These are phyloP conservation scores for Boletus rubroflammeus DNA, from an alignment of 768 basidiomycete species.

Conservation along the genomic window DNA sequence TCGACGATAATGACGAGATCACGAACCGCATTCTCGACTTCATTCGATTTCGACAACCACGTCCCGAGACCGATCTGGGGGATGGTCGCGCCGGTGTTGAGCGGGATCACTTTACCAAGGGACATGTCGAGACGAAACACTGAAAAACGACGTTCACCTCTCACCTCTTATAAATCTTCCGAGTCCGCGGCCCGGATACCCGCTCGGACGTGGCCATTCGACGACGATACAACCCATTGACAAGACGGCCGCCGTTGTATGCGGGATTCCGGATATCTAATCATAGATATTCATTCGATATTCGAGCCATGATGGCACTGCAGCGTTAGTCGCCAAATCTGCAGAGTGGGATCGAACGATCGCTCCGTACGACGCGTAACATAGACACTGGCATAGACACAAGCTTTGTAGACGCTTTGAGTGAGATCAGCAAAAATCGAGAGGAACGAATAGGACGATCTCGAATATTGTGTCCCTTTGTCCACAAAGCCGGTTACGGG, in stretches of 20 bases:
- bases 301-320: too few relatives aligned
- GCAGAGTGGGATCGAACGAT: too few relatives aligned
- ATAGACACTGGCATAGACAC: too few relatives aligned
- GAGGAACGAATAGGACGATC: too few relatives aligned
- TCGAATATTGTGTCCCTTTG: background rate
- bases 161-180: slow-evolving; percentile 1
- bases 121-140: slow-evolving; percentile 39
- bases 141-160: too few relatives aligned
- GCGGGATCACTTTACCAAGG: slow-evolving; percentile 34
- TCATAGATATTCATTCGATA: too few relatives aligned
- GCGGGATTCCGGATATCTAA: background rate
- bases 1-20: background rate
- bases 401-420: too few relatives aligned
- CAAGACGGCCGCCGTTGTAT: background rate
- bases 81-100: slow-evolving; percentile 50
- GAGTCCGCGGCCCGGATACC: slow-evolving; percentile 6
- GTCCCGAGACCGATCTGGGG: slow-evolving; percentile 83
- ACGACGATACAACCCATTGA: background rate
- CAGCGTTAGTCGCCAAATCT: too few relatives aligned
- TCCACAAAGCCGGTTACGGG: slow-evolving; percentile 9
- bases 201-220: background rate
- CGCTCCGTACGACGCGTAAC: too few relatives aligned
- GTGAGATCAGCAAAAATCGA: too few relatives aligned
- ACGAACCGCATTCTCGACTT: slow-evolving; percentile 69
- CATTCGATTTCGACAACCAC: slow-evolving; percentile 71